Evolutionary conservation across 768 basidiomycete species (phyloP).

Genomic region (Boletus sp.): DNA sequence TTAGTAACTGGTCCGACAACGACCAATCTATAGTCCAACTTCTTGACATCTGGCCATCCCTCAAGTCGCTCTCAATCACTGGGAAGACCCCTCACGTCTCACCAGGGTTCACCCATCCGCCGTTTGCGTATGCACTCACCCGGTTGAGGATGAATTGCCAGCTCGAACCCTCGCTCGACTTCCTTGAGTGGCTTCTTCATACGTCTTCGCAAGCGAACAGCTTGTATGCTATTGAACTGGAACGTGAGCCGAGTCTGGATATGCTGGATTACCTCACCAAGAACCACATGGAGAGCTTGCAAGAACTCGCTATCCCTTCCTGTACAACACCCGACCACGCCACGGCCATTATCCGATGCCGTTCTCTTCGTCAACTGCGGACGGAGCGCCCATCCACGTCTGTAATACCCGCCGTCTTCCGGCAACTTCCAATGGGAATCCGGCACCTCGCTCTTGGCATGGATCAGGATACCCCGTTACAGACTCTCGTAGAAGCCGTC

Average conservation of each 20-base stretch:
- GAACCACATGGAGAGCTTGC: slow-evolving; percentile 47
- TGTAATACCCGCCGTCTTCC: slow-evolving; percentile 39
- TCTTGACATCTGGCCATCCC: slow-evolving; percentile 58
- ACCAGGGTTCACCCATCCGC: slow-evolving; percentile 35
- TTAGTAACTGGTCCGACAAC: slow-evolving; percentile 73
- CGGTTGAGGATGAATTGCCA: slow-evolving; percentile 66
- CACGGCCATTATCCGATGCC: slow-evolving; percentile 45
- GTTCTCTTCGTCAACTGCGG: slow-evolving; percentile 49
- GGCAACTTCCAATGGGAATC: slow-evolving; percentile 45
- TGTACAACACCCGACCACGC: slow-evolving; percentile 48
- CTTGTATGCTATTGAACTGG: slow-evolving; percentile 53
- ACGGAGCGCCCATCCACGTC: slow-evolving; percentile 53
- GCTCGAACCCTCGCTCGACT: slow-evolving; percentile 54
- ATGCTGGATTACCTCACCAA: slow-evolving; percentile 54
- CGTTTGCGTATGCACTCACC: slow-evolving; percentile 46
- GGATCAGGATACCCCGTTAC: slow-evolving; percentile 52
- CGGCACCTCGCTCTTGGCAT: slow-evolving; percentile 60
- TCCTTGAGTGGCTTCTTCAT: slow-evolving; percentile 68
- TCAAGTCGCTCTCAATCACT: slow-evolving; percentile 53
- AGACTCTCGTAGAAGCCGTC: slow-evolving; percentile 53
- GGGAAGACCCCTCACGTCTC: slow-evolving; percentile 55
- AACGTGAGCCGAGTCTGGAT: slow-evolving; percentile 54
- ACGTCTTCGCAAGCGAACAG: slow-evolving; percentile 43
- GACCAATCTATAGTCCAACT: slow-evolving; percentile 54
- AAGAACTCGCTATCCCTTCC: slow-evolving; percentile 55